Conservation (phyloP, 2,329 filamentous ascomycete species). For the Teratosphaeria viscida region DNA sequence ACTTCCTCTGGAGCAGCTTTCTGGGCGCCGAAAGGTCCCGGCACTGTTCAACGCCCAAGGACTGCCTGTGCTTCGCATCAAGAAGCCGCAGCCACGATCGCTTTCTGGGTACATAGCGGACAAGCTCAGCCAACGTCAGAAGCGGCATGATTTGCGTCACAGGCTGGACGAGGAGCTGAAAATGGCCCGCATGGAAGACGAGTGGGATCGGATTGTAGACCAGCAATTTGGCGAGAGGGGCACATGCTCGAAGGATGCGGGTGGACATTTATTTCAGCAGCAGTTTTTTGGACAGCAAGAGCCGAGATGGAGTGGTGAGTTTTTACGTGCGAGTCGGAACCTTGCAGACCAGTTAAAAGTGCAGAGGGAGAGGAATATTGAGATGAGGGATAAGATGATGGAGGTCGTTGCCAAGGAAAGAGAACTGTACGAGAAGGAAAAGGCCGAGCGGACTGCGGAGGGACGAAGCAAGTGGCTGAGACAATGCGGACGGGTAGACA, state of each 20-base stretch:
- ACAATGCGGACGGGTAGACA: background rate
- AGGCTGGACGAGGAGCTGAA: slow-evolving; percentile 33
- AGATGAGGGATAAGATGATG: slow-evolving; percentile 33
- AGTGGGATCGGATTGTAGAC: slow-evolving; percentile 36
- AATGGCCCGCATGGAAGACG: slow-evolving; percentile 35
- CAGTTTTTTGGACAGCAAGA: background rate
- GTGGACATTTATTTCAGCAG: background rate
- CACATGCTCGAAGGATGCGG: background rate
- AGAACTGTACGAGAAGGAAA: slow-evolving; percentile 32
- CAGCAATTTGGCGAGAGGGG: slow-evolving; percentile 6
- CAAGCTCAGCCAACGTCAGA: slow-evolving; percentile 38
- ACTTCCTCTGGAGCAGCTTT: slow-evolving; percentile 28
- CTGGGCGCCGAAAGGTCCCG: slow-evolving; percentile 49
- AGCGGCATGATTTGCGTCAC: slow-evolving; percentile 30
- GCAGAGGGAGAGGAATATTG: slow-evolving; percentile 22
- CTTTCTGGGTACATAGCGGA: slow-evolving; percentile 49
- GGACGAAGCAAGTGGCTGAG: background rate
- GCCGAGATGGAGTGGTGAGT: slow-evolving; percentile 25
- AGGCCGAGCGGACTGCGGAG: slow-evolving; percentile 6
- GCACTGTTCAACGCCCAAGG: slow-evolving; percentile 42
- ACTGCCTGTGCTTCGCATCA: slow-evolving; percentile 55
- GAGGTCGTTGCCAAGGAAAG: slow-evolving; percentile 39
- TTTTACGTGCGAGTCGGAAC: slow-evolving; percentile 28
- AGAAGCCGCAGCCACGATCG: slow-evolving; percentile 52
- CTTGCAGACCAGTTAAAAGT: slow-evolving; percentile 12